These are phyloP conservation scores for Mrakia frigida DNA, from an alignment of 768 basidiomycete species.

Conservation along the genomic window DNA sequence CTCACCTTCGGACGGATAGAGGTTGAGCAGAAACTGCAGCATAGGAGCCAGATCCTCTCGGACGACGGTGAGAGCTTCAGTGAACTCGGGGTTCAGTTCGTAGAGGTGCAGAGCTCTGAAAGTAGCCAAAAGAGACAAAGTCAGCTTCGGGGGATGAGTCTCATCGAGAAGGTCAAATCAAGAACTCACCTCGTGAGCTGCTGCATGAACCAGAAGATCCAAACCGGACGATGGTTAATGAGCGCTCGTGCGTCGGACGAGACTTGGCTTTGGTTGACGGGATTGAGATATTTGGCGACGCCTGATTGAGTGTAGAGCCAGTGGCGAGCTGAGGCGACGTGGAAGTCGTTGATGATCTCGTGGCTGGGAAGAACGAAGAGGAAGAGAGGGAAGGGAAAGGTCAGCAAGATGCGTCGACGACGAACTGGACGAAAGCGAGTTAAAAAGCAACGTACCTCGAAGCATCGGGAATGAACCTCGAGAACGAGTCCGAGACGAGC, in stretches of 20 bases:
- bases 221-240: constrained; percentile 26
- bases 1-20: constrained; percentile 20
- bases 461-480: background rate
- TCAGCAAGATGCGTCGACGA: background rate
- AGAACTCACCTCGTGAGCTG: constrained; percentile 19
- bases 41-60: constrained; percentile 8
- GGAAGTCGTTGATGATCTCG: constrained; percentile 1
- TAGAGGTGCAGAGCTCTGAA: constrained; percentile 1
- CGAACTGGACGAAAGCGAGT: too few relatives aligned
- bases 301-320: constrained; percentile 25
- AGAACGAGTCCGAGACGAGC: constrained; percentile 25
- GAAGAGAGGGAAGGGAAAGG: background rate
- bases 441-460: background rate
- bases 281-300: constrained; percentile 19
- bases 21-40: constrained; percentile 5
- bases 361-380: background rate
- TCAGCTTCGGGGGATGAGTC: background rate
- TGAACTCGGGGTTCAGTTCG: constrained; percentile 5
- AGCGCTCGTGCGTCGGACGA: constrained; percentile 1
- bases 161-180: background rate
- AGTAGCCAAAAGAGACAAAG: background rate
- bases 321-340: constrained; percentile 15
- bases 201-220: constrained; percentile 27
- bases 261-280: background rate
- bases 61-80: constrained; percentile 8